Percentiles rank a stretch among this genome's conserved stretches.
Conservation (phyloP, 2,329 filamentous ascomycete genomes). For the Fulvia fulva region DNA sequence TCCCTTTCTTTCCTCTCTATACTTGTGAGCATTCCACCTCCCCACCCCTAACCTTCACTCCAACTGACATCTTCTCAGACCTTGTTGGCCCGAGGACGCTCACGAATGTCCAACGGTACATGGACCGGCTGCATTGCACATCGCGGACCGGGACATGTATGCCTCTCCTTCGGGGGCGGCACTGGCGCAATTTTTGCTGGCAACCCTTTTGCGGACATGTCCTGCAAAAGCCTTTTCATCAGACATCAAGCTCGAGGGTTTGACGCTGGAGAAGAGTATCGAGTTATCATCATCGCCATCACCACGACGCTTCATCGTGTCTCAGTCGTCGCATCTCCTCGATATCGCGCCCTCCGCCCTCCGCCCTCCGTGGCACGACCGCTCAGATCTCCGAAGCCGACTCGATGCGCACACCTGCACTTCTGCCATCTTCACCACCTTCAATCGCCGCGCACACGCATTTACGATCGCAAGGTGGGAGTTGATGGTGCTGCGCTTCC, state of each 20-base stretch:
- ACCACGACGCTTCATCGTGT: neutral
- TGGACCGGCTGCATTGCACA: constrained; percentile 2
- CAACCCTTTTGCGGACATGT: neutral
- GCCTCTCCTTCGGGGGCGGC: constrained; percentile 6
- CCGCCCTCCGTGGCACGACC: no score
- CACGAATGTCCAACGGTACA: constrained; percentile 1
- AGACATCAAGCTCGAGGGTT: neutral
- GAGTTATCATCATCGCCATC: neutral
- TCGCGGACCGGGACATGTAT: neutral
- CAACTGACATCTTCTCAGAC: neutral
- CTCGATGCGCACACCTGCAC: no score
- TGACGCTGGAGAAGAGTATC: constrained; percentile 3
- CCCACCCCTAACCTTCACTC: neutral
- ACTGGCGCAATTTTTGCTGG: constrained; percentile 10
- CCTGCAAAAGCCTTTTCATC: constrained; percentile 7
- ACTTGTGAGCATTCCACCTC: neutral
- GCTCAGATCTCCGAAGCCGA: no score
- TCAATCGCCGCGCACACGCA: no score
- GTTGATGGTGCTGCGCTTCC: no score
- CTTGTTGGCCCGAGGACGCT: constrained; percentile 4
- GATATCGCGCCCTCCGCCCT: no score
- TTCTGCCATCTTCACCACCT: no score
- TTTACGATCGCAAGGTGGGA: no score
- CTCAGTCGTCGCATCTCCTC: no score
- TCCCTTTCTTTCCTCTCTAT: neutral